Evolutionary conservation across 345 rosid species (phyloP), one percentile per base, ranked within the genome.

Genomic region (Rhodamnia rubescens): DNA sequence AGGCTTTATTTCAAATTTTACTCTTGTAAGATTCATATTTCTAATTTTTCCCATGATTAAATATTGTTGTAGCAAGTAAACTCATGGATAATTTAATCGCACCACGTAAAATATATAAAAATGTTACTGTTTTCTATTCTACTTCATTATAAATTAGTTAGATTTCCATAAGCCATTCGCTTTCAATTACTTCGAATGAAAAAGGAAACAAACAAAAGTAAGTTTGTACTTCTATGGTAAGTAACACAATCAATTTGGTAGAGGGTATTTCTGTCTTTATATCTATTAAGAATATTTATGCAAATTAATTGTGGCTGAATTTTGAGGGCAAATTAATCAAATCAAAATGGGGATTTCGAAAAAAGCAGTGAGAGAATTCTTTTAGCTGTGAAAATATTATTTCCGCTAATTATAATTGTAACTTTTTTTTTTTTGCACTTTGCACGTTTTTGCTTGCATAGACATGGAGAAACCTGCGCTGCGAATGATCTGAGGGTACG

Each of bases 381-480:
- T 61, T 29, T 3, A 3, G 40, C 15, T 7, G 27, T 61, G 5
- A 2, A 14, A 61, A 27, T 16, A 27, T 1, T 13, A 61, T 13
- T 7, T 14, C 74, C 74, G 40, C 40, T 29, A 61, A 29, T 29
- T 15, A 61, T 61, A 61, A 29, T 61, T 16, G 15, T 29, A 29
- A 61, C 14, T 59, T 61, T 14, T 27, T 59, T 8, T 27, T 14
- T 14, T 27, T n/a, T n/a, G n/a, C 8, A 1, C 9, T 59, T 58
- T 0, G 74, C 0, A 0, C 36, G 0, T 59, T 27, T 13, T 59
- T 6, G 6, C 74, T 59, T 32, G 36, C 74, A 12, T 3, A 13
- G 74, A 7, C 10, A 54, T 54, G 22, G 74, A 27, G 9, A 61
- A 0, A 32, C 21, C 42, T 29, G 5, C 5, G 74, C 8, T 1